Evolutionary conservation across 78 protist species (phyloP).

Genomic region (Andalucia godoyi): DNA sequence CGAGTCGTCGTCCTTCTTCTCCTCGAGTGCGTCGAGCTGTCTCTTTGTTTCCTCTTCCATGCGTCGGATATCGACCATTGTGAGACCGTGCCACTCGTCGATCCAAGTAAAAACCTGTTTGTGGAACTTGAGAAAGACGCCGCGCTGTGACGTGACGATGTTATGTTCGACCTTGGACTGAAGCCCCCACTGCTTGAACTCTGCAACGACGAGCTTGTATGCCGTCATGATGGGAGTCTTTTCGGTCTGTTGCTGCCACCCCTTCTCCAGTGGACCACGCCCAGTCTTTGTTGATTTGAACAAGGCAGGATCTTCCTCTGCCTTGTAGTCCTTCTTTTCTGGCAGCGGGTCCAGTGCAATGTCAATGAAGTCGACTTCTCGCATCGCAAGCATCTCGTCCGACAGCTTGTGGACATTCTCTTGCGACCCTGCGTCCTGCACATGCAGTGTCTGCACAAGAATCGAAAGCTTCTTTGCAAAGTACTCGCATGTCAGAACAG

Average conservation of each 20-base stretch:
- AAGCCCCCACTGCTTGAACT: conserved; percentile 66
- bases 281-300: conserved; percentile 51
- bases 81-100: conserved; percentile 64
- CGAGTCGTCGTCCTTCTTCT: no score
- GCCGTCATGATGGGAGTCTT: conserved; percentile 42
- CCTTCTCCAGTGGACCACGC: conserved; percentile 50
- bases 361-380: conserved; percentile 47
- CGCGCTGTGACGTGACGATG: conserved; percentile 15
- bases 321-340: conserved; percentile 39
- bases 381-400: background rate
- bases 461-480: conserved; percentile 39
- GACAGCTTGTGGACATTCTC: conserved; percentile 32
- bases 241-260: conserved; percentile 28
- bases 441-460: conserved; percentile 53
- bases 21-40: conserved; percentile 39
- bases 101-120: conserved; percentile 67
- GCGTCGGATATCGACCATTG: conserved; percentile 46
- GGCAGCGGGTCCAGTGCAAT: conserved; percentile 10
- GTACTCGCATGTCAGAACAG: conserved; percentile 39
- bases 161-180: conserved; percentile 54
- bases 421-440: conserved; percentile 14
- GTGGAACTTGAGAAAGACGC: conserved; percentile 25
- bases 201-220: conserved; percentile 55
- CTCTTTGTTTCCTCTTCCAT: conserved; percentile 38
- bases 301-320: conserved; percentile 52